phyloP scores from a whole-genome alignment of 2,329 filamentous ascomycete species.

The Knoxdaviesia capensis region DNA sequence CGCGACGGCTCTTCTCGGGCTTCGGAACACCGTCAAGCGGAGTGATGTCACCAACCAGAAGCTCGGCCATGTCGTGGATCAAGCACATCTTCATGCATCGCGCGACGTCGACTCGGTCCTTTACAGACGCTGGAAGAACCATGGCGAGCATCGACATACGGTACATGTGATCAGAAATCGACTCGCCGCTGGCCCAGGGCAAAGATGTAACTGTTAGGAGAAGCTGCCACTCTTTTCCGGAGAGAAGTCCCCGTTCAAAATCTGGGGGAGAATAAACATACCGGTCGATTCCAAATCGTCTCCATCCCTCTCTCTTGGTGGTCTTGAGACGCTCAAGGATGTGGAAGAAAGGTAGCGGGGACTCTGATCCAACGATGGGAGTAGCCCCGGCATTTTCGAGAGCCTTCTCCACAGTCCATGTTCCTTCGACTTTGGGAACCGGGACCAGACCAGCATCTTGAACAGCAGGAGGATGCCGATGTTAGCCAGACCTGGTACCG shows the following conservation, averaged over 20 bases:
- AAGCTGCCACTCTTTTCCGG: neutral
- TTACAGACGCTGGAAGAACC: conserved; percentile 61
- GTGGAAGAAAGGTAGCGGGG: conserved; percentile 85
- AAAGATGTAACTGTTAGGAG: neutral
- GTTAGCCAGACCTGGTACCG: too few relatives aligned
- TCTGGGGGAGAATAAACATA: conserved; percentile 10
- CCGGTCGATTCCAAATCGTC: conserved; percentile 58
- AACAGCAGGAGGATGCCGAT: too few relatives aligned
- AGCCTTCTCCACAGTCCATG: conserved; percentile 9
- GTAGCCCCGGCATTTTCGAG: conserved; percentile 9
- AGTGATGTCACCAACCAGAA: conserved; percentile 89
- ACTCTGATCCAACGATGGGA: conserved; percentile 39
- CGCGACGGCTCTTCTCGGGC: conserved; percentile 70
- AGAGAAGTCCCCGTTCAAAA: neutral
- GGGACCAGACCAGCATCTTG: conserved; percentile 8
- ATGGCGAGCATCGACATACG: conserved; percentile 95
- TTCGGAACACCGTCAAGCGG: conserved; percentile 76
- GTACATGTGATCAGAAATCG: conserved; percentile 98
- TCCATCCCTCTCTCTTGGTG: conserved; percentile 90
- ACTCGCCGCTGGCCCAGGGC: conserved; percentile 43
- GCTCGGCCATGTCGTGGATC: conserved; percentile 93
- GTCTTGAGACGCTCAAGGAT: conserved; percentile 87
- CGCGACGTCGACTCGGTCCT: conserved; percentile 50
- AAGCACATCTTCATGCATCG: conserved; percentile 91
- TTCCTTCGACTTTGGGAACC: conserved; percentile 7